A percentile compares a stretch with the other conserved stretches of the same genome.
Conservation (phyloP, 176 grass and related monocot species). For the Panicum miliaceum region DNA sequence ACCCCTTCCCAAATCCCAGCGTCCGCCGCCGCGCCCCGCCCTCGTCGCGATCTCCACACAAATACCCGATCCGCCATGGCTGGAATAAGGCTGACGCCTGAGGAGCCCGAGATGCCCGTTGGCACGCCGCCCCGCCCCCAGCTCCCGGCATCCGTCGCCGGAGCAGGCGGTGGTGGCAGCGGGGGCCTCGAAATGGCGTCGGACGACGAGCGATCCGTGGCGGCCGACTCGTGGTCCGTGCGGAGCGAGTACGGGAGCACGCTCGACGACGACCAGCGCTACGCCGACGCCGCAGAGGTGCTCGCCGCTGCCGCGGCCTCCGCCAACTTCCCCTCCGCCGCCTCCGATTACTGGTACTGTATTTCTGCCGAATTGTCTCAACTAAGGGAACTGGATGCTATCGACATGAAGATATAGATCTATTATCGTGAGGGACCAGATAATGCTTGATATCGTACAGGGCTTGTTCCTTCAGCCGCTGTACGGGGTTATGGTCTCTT, state of each 20-base stretch:
- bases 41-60: conserved; percentile 37
- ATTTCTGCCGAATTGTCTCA: not conserved
- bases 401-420: conserved; percentile 29
- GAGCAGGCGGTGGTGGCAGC: conserved; percentile 26
- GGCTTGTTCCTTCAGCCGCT: not conserved
- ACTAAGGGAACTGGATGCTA: not conserved
- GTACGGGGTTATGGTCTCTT: not conserved
- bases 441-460: not conserved
- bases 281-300: conserved; percentile 77
- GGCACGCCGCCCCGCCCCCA: conserved; percentile 55
- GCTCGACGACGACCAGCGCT: conserved; percentile 96
- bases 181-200: conserved; percentile 68
- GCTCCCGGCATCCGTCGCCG: conserved; percentile 35
- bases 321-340: conserved; percentile 71
- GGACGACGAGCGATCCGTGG: conserved; percentile 93
- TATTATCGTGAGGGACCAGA: not conserved
- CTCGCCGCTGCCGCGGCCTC: conserved; percentile 52
- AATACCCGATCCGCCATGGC: conserved; percentile 51
- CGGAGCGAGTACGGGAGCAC: conserved; percentile 97
- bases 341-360: conserved; percentile 84
- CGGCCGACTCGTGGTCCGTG: conserved; percentile 97
- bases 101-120: conserved; percentile 57
- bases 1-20: not conserved
- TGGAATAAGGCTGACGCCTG: conserved; percentile 58
- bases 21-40: conserved; percentile 4